These are phyloP conservation scores for sweet orange (Citrus sinensis) DNA, from an alignment of 345 rosid species.

Conservation along the genomic window DNA sequence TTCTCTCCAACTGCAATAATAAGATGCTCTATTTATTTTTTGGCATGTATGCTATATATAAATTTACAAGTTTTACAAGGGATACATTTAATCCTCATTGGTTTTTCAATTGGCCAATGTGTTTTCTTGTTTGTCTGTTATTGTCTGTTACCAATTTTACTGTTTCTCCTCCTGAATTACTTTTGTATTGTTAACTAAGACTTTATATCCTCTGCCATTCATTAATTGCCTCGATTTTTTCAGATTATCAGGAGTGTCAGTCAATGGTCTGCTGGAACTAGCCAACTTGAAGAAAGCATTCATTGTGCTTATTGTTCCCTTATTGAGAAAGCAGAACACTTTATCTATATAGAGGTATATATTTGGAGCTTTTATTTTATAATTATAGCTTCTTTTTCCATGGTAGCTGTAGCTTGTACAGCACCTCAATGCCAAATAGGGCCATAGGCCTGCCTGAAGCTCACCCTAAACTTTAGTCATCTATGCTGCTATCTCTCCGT, in stretches of 20 bases:
- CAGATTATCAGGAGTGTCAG: constrained; percentile 98
- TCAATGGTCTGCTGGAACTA: constrained; percentile 99
- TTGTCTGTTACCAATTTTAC: background rate
- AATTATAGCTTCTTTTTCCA: too few species aligned
- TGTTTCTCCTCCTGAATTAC: background rate
- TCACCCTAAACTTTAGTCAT: background rate
- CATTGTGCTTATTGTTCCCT: constrained; percentile 94
- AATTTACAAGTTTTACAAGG: background rate
- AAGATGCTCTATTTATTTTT: background rate
- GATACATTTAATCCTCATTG: background rate
- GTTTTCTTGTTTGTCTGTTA: background rate
- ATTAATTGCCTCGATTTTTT: constrained; percentile 18
- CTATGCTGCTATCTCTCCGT: background rate
- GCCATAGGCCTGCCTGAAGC: too few species aligned
- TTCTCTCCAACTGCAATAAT: background rate
- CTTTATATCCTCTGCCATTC: constrained; percentile 1
- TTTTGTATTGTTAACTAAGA: background rate
- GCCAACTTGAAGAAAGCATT: constrained; percentile 94
- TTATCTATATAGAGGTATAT: constrained; percentile 89
- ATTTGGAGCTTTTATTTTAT: background rate
- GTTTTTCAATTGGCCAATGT: background rate
- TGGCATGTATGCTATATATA: background rate
- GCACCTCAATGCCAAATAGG: too few species aligned
- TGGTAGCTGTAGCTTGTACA: too few species aligned
- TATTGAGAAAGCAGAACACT: constrained; percentile 92